Conservation (phyloP, 192 early-diverging fungal species). For the Backusella tarrabulga region DNA sequence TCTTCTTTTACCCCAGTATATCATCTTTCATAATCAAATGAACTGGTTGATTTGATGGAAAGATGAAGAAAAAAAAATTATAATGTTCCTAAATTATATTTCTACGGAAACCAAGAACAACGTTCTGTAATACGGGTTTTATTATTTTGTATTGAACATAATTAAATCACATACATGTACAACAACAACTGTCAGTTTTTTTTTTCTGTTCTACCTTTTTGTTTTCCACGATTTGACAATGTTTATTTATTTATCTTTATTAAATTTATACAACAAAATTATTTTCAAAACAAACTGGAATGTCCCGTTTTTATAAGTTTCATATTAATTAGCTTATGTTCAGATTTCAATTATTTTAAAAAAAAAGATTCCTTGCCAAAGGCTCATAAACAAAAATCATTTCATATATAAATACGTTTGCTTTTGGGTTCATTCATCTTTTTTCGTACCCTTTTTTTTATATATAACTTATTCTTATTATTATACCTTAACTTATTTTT, state of each 20-base stretch:
- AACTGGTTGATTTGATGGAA: background rate
- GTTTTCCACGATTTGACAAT: background rate
- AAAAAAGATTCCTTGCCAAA: background rate
- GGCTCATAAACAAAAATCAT: background rate
- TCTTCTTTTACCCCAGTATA: background rate
- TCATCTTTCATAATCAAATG: background rate
- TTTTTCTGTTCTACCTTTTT: background rate
- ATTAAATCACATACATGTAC: background rate
- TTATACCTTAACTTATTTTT: background rate
- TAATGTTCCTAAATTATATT: background rate
- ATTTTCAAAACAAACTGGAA: constrained; percentile 8
- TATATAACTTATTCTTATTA: background rate
- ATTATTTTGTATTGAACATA: background rate
- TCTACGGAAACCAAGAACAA: background rate
- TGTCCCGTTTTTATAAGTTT: background rate
- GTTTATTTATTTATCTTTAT: background rate
- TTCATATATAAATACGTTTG: constrained; percentile 1
- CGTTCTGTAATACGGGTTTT: background rate
- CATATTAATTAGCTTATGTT: background rate
- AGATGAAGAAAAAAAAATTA: background rate
- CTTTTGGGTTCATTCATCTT: background rate
- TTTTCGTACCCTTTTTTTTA: background rate
- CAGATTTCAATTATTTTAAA: background rate
- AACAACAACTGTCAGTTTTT: background rate
- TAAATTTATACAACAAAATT: background rate